Conservation (phyloP, 2,329 filamentous ascomycete genomes). For the Cytospora paraplurivora region DNA sequence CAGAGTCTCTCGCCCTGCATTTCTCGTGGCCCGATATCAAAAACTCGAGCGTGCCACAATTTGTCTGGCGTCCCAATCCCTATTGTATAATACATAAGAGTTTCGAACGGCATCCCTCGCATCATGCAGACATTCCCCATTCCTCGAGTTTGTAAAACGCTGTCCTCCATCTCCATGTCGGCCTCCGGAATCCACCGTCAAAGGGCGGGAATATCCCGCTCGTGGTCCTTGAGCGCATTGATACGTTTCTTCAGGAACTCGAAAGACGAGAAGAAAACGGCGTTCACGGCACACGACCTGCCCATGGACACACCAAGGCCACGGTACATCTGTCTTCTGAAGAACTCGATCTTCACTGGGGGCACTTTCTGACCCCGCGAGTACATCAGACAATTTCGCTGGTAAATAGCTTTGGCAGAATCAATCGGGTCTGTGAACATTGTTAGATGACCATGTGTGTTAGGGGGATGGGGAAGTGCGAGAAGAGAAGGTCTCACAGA, state of each 20-base stretch:
- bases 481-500: constrained; percentile 55
- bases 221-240: constrained; percentile 53
- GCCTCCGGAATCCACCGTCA: constrained; percentile 9
- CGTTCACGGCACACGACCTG: constrained; percentile 80
- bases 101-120: constrained; percentile 5
- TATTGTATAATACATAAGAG: constrained; percentile 16
- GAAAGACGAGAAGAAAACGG: constrained; percentile 87
- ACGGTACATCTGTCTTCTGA: constrained; percentile 77
- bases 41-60: constrained; percentile 9
- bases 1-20: constrained; percentile 2
- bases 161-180: constrained; percentile 3
- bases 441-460: background rate
- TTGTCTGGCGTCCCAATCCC: constrained; percentile 2
- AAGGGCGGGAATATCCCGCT: background rate
- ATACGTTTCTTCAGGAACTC: constrained; percentile 77
- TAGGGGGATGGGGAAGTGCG: background rate
- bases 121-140: constrained; percentile 10
- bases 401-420: constrained; percentile 83
- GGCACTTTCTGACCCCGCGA: constrained; percentile 65
- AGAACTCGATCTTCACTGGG: constrained; percentile 75
- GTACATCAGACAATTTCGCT: constrained; percentile 75
- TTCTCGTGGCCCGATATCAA: background rate
- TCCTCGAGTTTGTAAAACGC: constrained; percentile 16
- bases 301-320: constrained; percentile 82
- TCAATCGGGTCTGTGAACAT: constrained; percentile 64